Conservation (phyloP, 2,329 filamentous ascomycete species). For the Botrytis byssoidea region DNA sequence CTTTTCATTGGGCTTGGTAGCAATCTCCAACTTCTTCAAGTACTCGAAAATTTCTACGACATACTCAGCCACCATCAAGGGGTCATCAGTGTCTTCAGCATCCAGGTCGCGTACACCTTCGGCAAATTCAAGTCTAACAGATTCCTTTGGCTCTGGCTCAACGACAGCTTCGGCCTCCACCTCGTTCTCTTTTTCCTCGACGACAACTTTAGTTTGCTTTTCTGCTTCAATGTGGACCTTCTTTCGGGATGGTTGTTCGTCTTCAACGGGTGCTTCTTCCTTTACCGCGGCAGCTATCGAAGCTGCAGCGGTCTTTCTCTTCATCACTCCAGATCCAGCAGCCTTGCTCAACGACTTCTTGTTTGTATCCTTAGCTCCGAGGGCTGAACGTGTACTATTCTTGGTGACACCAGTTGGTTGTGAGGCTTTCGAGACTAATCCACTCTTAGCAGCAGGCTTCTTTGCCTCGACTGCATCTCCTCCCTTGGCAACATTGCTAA, state of each 20-base stretch:
- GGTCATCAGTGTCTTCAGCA: slow-evolving; percentile 84
- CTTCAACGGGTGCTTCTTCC: slow-evolving; percentile 58
- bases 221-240: slow-evolving; percentile 58
- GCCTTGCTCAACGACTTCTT: slow-evolving; percentile 74
- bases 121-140: slow-evolving; percentile 34
- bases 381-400: slow-evolving; percentile 56
- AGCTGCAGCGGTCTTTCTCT: slow-evolving; percentile 67
- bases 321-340: slow-evolving; percentile 67
- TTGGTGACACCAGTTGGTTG: slow-evolving; percentile 84
- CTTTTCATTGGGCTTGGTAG: slow-evolving; percentile 80
- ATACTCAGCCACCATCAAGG: slow-evolving; percentile 97
- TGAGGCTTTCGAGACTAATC: slow-evolving; percentile 75
- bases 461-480: slow-evolving; percentile 66
- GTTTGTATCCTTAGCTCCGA: slow-evolving; percentile 60
- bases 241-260: slow-evolving; percentile 68
- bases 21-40: slow-evolving; percentile 78
- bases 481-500: slow-evolving; percentile 89
- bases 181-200: slow-evolving; percentile 41
- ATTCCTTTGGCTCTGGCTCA: slow-evolving; percentile 33
- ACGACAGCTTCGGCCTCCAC: slow-evolving; percentile 39
- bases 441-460: slow-evolving; percentile 67
- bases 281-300: slow-evolving; percentile 55
- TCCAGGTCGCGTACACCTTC: slow-evolving; percentile 67
- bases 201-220: slow-evolving; percentile 43
- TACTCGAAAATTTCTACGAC: slow-evolving; percentile 98